Percentiles rank a stretch among this genome's conserved stretches.
phyloP scores from a whole-genome alignment of 2,329 filamentous ascomycete species.

The Penicillium sp. region DNA sequence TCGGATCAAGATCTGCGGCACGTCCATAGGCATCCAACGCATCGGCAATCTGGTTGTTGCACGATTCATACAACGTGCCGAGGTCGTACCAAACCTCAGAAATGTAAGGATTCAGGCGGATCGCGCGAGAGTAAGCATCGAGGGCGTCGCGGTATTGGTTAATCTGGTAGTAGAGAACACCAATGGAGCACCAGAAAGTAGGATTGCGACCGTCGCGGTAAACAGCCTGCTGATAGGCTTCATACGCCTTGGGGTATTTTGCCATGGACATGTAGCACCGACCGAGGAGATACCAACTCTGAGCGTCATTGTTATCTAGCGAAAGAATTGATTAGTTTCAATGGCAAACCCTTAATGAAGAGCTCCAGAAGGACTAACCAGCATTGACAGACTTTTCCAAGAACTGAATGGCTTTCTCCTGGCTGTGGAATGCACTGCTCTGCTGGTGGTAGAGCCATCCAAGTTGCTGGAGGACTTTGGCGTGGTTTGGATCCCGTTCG shows the following conservation, averaged over 20 bases:
- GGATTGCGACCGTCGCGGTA: slow-evolving; percentile 97
- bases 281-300: slow-evolving; percentile 97
- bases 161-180: slow-evolving; percentile 98
- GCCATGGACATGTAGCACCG: slow-evolving; percentile 99
- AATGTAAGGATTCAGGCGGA: slow-evolving; percentile 94
- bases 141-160: slow-evolving; percentile 98
- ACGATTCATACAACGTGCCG: slow-evolving; percentile 96
- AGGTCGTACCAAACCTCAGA: slow-evolving; percentile 99
- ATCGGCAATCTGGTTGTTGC: slow-evolving; percentile 97
- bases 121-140: slow-evolving; percentile 95
- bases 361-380: slow-evolving; percentile 55
- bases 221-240: slow-evolving; percentile 97
- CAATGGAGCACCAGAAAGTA: slow-evolving; percentile 99
- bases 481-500: slow-evolving; percentile 91
- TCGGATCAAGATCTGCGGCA: slow-evolving; percentile 88
- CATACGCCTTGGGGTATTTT: slow-evolving; percentile 97
- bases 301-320: slow-evolving; percentile 85
- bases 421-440: slow-evolving; percentile 83
- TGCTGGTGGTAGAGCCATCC: slow-evolving; percentile 98
- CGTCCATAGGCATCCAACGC: slow-evolving; percentile 93
- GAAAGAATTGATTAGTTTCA: not conserved
- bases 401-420: slow-evolving; percentile 95
- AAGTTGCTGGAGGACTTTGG: slow-evolving; percentile 95
- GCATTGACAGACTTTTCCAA: slow-evolving; percentile 93
- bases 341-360: not conserved